phyloP scores from a whole-genome alignment of 345 rosid species.

The Viola odorata region DNA sequence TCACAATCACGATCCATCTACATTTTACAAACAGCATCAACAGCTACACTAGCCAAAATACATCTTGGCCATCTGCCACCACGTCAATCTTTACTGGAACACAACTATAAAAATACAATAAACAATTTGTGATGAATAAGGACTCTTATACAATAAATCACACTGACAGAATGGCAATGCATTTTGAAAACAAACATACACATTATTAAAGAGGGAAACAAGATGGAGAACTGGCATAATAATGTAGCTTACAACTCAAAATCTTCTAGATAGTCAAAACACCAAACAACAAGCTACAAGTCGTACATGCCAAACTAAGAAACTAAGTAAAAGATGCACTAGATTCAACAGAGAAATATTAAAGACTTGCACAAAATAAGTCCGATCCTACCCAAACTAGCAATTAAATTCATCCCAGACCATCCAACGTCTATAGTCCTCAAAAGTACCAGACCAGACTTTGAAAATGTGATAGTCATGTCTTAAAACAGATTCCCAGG shows the following conservation, averaged over 20 bases:
- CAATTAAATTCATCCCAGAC: slow-evolving; percentile 21
- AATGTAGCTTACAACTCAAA: slow-evolving; percentile 7
- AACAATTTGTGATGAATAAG: slow-evolving; percentile 36
- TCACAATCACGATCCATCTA: slow-evolving; percentile 51
- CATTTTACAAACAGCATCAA: slow-evolving; percentile 59
- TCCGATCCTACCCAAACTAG: slow-evolving; percentile 32
- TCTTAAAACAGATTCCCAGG: slow-evolving; percentile 14
- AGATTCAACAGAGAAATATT: slow-evolving; percentile 28
- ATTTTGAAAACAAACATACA: neutral
- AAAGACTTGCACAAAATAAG: slow-evolving; percentile 16
- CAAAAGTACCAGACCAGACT: slow-evolving; percentile 22
- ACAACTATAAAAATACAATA: slow-evolving; percentile 56
- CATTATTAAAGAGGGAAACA: neutral
- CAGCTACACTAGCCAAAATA: slow-evolving; percentile 55
- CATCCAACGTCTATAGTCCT: slow-evolving; percentile 20
- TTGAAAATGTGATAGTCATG: slow-evolving; percentile 20
- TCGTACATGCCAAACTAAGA: slow-evolving; percentile 15
- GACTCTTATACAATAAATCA: slow-evolving; percentile 7
- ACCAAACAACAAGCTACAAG: slow-evolving; percentile 17
- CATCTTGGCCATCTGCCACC: slow-evolving; percentile 50
- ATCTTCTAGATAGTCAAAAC: slow-evolving; percentile 7
- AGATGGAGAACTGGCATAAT: slow-evolving; percentile 1
- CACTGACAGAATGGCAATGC: slow-evolving; percentile 4
- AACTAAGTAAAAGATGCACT: slow-evolving; percentile 4
- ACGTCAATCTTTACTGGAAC: slow-evolving; percentile 50